Evolutionary conservation across 2,329 filamentous ascomycete genomes (phyloP), one percentile per base, ranked within the genome.

Genomic region (Bipolaris cookei): DNA sequence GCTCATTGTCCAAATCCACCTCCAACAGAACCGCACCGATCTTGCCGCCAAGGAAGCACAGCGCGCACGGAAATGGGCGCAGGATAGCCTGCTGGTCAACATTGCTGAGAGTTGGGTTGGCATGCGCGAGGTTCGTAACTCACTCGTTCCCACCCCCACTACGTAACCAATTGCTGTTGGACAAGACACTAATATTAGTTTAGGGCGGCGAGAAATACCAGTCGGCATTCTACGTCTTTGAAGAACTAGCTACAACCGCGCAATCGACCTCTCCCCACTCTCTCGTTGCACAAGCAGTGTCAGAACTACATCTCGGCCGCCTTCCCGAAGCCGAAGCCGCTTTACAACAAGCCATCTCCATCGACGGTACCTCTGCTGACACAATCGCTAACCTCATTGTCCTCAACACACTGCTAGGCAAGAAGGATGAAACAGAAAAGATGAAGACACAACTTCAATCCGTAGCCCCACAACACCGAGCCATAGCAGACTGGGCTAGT

Each of bases 121-220:
- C 25, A 78, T 98, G 77, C 85, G 95, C 76, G 82, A 94, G 78
- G 92, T 95, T 84, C 61, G 84, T 80, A 39, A 34, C 21, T 38
- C n/a, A 25, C 6, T 32, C 20, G 4, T 6, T 21, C 5, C 21
- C 14, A 20, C 21, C 23, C 51, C 44, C 28, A 18, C 20, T 38
- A 43, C 80, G 57, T 59, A 43, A 47, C 10, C 34, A 6, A 16
- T 28, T 51, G 23, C 59, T 4, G 28, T 32, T 32, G 11, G 28
- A 7, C 42, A 20, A 34, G 28, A 20, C 25, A 30, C 42, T 45
- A 45, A 45, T 18, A 1, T 32, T 21, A 32, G n/a, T 13, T 20
- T 20, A 96, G 90, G 94, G 94, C 72, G 93, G 93, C 66, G 92
- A 97, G 68, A 95, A 92, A 76, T 98, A 98, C 79, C 95, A 98